Conservation (phyloP, 1,284 basidiomycete genomes). For the Malassezia dermatis region DNA sequence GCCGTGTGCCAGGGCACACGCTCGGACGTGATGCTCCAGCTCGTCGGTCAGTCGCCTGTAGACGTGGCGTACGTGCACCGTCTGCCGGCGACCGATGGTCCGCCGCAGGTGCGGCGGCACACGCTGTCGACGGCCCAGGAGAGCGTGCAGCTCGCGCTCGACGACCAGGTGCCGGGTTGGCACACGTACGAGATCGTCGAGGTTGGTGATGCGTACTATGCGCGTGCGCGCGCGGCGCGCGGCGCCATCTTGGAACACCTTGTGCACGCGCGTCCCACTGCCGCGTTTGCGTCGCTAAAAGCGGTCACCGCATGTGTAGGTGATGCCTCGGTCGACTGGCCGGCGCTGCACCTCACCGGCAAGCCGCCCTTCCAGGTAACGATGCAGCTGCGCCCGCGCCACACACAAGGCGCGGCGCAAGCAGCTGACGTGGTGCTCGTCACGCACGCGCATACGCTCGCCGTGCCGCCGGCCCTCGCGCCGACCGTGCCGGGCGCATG, state of each 20-base stretch:
- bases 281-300: slow-evolving; percentile 15
- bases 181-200: slow-evolving; percentile 81
- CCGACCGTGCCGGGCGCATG: slow-evolving; percentile 49
- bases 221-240: slow-evolving; percentile 45
- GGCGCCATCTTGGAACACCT: slow-evolving; percentile 49
- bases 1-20: slow-evolving; percentile 70
- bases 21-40: slow-evolving; percentile 67
- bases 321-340: slow-evolving; percentile 21
- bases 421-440: neutral
- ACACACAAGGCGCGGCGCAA: slow-evolving; percentile 58
- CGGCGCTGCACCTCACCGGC: slow-evolving; percentile 55
- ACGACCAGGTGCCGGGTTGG: slow-evolving; percentile 64
- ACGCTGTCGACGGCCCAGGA: slow-evolving; percentile 76
- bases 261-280: slow-evolving; percentile 30
- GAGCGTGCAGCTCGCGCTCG: slow-evolving; percentile 70
- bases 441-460: neutral
- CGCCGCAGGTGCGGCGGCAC: slow-evolving; percentile 3
- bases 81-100: slow-evolving; percentile 13
- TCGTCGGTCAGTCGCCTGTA: slow-evolving; percentile 56
- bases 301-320: slow-evolving; percentile 57
- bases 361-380: slow-evolving; percentile 75
- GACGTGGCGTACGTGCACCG: slow-evolving; percentile 28
- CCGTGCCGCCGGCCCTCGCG: neutral
- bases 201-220: slow-evolving; percentile 70
- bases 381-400: slow-evolving; percentile 58